Evolutionary conservation across 78 protist genomes (phyloP).

Genomic region (Dictyostelium citrinum): DNA sequence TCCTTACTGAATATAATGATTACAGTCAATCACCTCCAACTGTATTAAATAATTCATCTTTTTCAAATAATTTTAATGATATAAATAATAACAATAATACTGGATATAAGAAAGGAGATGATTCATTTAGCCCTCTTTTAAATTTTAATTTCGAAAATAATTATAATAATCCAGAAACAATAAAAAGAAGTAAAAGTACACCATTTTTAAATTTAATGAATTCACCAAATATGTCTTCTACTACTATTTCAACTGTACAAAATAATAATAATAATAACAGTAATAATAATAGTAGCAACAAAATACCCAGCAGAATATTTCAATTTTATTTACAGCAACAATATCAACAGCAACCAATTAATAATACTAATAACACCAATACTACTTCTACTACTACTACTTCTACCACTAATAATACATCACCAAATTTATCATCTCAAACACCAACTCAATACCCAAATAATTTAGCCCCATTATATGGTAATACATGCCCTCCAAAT

Average conservation of each 20-base stretch:
- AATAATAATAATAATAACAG: neutral
- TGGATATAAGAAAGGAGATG: neutral
- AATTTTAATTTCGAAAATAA: neutral
- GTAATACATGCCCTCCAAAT: neutral
- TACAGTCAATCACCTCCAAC: neutral
- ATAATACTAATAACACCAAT: neutral
- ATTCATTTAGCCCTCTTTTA: neutral
- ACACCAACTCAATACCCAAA: neutral
- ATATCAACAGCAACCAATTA: neutral
- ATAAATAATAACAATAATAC: neutral
- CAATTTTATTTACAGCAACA: conserved; percentile 15
- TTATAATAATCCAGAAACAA: neutral
- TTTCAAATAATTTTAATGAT: neutral
- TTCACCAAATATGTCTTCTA: neutral
- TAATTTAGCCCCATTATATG: neutral
- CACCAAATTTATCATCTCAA: neutral
- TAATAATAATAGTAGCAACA: neutral
- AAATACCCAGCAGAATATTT: neutral
- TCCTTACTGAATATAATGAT: neutral
- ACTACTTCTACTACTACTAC: too few relatives aligned
- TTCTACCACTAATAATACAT: neutral
- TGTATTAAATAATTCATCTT: neutral
- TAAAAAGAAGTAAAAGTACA: conserved; percentile 34
- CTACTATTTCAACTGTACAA: neutral
- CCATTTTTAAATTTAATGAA: conserved; percentile 15